These are phyloP conservation scores for Jamesozyma spencerorum DNA, from an alignment of 805 yeast genomes.

Conservation along the genomic window DNA sequence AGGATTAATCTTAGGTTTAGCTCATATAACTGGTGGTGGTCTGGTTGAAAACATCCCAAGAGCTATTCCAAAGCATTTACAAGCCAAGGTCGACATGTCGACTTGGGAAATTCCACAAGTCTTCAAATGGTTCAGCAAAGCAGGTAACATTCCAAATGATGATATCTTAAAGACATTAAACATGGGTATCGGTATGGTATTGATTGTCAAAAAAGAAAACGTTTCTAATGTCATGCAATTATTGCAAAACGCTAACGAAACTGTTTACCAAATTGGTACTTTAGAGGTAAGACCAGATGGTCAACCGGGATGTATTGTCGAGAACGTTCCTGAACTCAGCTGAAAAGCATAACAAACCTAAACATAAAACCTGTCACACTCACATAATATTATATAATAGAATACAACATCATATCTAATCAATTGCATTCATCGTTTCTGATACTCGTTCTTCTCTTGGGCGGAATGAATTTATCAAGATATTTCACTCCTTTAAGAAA, in stretches of 20 bases:
- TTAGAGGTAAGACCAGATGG: slow-evolving; percentile 40
- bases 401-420: too few relatives aligned
- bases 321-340: slow-evolving; percentile 29
- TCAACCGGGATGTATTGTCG: slow-evolving; percentile 53
- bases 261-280: slow-evolving; percentile 60
- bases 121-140: slow-evolving; percentile 87
- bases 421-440: too few relatives aligned
- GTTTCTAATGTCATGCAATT: slow-evolving; percentile 47
- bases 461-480: too few relatives aligned
- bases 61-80: slow-evolving; percentile 71
- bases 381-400: too few relatives aligned
- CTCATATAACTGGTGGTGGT: slow-evolving; percentile 99
- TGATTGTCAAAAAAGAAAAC: slow-evolving; percentile 63
- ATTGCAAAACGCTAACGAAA: slow-evolving; percentile 61
- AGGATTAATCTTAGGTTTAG: slow-evolving; percentile 71
- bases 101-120: slow-evolving; percentile 82
- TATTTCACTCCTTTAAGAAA: background rate
- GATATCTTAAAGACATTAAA: slow-evolving; percentile 89
- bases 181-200: slow-evolving; percentile 95
- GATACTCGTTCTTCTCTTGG: too few relatives aligned
- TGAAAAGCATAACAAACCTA: slow-evolving; percentile 3
- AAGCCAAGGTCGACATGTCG: slow-evolving; percentile 70
- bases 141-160: slow-evolving; percentile 78
- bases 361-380: too few relatives aligned
- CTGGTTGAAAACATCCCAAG: slow-evolving; percentile 93